Evolutionary conservation across 106 monocot species (phyloP), one percentile per base, ranked within the genome.

Genomic region (Hemerocallis citrina): DNA sequence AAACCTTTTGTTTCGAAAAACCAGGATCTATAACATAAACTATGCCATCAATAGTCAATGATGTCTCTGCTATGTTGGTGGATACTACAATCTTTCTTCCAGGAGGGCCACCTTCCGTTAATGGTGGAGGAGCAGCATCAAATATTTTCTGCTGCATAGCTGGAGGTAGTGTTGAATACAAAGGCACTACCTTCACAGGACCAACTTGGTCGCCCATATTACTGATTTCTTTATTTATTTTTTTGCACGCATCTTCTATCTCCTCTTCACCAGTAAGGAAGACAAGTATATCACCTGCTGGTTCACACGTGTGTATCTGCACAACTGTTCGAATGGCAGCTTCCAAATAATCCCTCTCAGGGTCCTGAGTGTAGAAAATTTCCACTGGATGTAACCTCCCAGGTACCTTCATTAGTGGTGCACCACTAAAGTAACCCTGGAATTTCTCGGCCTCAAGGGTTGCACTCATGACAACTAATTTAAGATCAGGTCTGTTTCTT

Each of bases 21-120:
- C 83, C 89, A 21, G 83, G 83, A 69, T 89, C 89, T 56, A 89
- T 80, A 33, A 89, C 89, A 71, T 80, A 89, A 59, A 84, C 80
- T 32, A 89, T 89, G 24, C 89, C 89, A 68, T 89, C 89, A 50
- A 89, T 89, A n/a, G 89, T 77, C 50, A 89, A 39, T 24, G 89
- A 89, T 23, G 89, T 80, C 54, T 89, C 89, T 21, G 89, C 84
- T 72, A 84, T 89, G 49, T 89, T 83, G 0, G 89, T 89, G 3
- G 89, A 83, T 25, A 84, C 77, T 13, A 89, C 89, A 59, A 89
- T 80, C 67, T 89, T 89, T 64, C 89, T 74, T 42, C 88, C 89
- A 64, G 77, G 59, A 6, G 60, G 68, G 10, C 83, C 83, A 68
- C 66, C 87, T 15, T 82, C 81, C 29, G 42, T 69, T 5, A 75